A percentile compares a stretch with the other conserved stretches of the same genome.
phyloP scores from a whole-genome alignment of 441 rosid genomes.

The Isatis lusitanica region DNA sequence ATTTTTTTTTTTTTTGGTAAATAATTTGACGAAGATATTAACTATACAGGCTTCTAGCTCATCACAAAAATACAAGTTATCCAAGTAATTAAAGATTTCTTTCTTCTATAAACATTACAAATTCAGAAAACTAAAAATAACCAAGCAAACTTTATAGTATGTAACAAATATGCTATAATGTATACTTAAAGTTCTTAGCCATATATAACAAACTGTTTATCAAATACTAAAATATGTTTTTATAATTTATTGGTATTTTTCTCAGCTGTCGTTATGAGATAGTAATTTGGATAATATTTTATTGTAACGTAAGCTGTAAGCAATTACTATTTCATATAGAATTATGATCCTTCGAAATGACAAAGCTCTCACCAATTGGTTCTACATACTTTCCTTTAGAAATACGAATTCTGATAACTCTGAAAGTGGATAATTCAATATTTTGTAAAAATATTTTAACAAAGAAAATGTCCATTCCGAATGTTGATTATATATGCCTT shows the following conservation, averaged over 20 bases:
- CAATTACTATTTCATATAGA: not conserved
- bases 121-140: not conserved
- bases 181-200: not conserved
- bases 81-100: not conserved
- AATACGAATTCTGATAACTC: not conserved
- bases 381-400: not conserved
- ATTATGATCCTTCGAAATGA: conserved; percentile 11
- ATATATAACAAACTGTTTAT: not conserved
- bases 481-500: conserved; percentile 36
- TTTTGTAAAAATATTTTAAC: conserved; percentile 1
- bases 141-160: not conserved
- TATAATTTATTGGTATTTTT: not conserved
- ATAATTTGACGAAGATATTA: not conserved
- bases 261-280: not conserved
- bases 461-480: conserved; percentile 21
- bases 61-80: not conserved
- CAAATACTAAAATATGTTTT: not conserved
- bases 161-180: not conserved
- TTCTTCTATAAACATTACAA: not conserved
- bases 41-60: not conserved
- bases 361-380: not conserved
- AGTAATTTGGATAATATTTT: not conserved
- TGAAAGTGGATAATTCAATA: conserved; percentile 14
- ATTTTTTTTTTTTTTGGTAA: too few species aligned
- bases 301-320: not conserved